phyloP scores from a whole-genome alignment of 441 rosid species.

The Metrosideros polymorpha region DNA sequence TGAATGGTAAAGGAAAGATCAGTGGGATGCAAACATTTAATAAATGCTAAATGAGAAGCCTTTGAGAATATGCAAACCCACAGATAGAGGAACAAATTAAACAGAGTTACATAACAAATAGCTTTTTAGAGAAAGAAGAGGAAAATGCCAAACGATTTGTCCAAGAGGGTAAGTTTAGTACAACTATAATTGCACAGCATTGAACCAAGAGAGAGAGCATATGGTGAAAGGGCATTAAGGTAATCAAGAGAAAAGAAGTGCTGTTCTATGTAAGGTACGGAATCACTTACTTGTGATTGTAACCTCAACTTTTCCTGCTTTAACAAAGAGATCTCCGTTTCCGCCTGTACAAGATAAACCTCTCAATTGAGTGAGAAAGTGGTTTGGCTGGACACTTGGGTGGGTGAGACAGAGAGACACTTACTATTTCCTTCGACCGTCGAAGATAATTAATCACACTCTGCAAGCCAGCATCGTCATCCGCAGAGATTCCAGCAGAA shows the following conservation, averaged over 20 bases:
- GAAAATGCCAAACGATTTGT: background rate
- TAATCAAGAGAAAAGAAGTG: background rate
- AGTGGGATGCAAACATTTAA: background rate
- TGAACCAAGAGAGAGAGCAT: background rate
- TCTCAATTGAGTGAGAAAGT: background rate
- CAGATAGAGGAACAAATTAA: background rate
- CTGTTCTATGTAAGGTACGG: background rate
- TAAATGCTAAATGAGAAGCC: background rate
- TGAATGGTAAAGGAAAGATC: background rate
- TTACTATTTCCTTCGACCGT: conserved; percentile 81
- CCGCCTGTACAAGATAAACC: conserved; percentile 45
- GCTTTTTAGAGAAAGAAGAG: background rate
- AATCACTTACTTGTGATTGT: conserved; percentile 73
- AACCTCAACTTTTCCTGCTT: conserved; percentile 87
- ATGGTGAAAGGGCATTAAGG: background rate
- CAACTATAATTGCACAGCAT: background rate
- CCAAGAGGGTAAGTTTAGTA: background rate
- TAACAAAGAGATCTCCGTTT: conserved; percentile 87
- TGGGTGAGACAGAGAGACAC: conserved; percentile 9
- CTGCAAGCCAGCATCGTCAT: conserved; percentile 65
- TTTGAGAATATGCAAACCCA: background rate
- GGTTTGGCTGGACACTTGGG: background rate
- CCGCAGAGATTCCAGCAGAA: conserved; percentile 41
- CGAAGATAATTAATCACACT: conserved; percentile 85
- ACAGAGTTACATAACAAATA: background rate